A percentile compares a stretch with the other conserved stretches of the same genome.
Conservation (phyloP, 2,329 filamentous ascomycete genomes). For the Fusarium falciforme region DNA sequence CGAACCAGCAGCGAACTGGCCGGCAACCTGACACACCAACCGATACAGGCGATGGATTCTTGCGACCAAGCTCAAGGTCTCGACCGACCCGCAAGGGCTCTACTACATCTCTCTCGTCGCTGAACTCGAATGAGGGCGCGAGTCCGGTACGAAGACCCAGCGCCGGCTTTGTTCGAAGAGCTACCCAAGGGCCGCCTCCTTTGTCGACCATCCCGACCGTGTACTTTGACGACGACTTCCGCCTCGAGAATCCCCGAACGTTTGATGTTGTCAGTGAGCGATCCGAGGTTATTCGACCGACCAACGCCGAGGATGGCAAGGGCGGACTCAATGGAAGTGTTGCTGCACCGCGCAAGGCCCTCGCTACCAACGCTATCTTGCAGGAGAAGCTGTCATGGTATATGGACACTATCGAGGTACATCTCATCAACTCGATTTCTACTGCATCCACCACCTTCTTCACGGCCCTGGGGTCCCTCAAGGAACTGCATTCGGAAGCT, state of each 20-base stretch:
- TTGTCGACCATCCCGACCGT: slow-evolving; percentile 91
- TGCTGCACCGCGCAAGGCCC: slow-evolving; percentile 77
- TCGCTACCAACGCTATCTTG: slow-evolving; percentile 95
- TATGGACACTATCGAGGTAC: slow-evolving; percentile 98
- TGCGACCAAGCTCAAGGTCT: slow-evolving; percentile 55
- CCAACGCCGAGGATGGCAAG: slow-evolving; percentile 67
- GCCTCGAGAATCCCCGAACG: slow-evolving; percentile 92
- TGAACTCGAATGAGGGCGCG: slow-evolving; percentile 61
- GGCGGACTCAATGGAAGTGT: slow-evolving; percentile 67
- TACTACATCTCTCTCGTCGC: slow-evolving; percentile 59
- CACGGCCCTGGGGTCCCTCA: slow-evolving; percentile 88
- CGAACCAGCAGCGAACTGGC: slow-evolving; percentile 52
- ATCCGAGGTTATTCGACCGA: slow-evolving; percentile 89
- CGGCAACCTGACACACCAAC: slow-evolving; percentile 56
- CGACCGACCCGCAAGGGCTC: slow-evolving; percentile 49
- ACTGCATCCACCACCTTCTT: slow-evolving; percentile 97
- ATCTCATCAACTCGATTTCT: slow-evolving; percentile 95
- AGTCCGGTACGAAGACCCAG: slow-evolving; percentile 58
- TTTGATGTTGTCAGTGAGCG: slow-evolving; percentile 97
- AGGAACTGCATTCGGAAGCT: slow-evolving; percentile 91
- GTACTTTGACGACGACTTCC: slow-evolving; percentile 96
- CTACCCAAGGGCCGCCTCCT: slow-evolving; percentile 80
- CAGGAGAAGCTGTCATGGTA: slow-evolving; percentile 99
- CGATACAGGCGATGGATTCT: slow-evolving; percentile 56
- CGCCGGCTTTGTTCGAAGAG: slow-evolving; percentile 65